phyloP scores from a whole-genome alignment of 2,329 filamentous ascomycete species.

The Dactylellina drechsleri region DNA sequence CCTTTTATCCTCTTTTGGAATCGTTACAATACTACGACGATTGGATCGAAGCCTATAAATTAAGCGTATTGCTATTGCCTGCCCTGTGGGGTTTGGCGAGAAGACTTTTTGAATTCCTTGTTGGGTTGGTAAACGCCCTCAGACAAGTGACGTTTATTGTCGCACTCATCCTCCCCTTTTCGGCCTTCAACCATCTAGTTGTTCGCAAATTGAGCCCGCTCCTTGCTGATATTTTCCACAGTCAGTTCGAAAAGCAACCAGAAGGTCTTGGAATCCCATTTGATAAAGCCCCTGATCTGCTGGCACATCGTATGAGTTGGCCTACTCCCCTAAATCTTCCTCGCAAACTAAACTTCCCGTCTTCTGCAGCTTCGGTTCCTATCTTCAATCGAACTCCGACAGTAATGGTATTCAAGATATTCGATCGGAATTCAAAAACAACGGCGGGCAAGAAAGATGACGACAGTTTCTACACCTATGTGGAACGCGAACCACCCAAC shows the following conservation, averaged over 20 bases:
- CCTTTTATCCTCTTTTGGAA: conserved; percentile 29
- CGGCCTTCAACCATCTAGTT: conserved; percentile 29
- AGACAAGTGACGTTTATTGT: conserved; percentile 30
- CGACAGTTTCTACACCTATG: conserved; percentile 22
- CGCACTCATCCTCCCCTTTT: conserved; percentile 15
- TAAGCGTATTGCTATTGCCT: conserved; percentile 9
- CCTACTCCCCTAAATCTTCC: no score
- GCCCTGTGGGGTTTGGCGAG: conserved; percentile 26
- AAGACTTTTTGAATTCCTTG: neutral
- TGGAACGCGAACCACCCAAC: conserved; percentile 5
- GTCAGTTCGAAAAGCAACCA: conserved; percentile 31
- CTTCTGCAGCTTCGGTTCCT: conserved; percentile 13
- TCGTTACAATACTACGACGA: conserved; percentile 49
- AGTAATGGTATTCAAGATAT: no score
- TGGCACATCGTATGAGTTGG: conserved; percentile 30
- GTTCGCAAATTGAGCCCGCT: conserved; percentile 17
- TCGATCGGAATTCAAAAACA: neutral
- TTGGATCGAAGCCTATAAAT: conserved; percentile 37
- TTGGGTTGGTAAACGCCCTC: conserved; percentile 20
- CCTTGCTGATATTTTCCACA: conserved; percentile 33
- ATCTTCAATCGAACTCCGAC: neutral
- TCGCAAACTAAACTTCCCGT: neutral
- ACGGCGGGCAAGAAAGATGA: conserved; percentile 3
- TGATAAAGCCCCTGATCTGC: conserved; percentile 38
- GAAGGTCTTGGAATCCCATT: conserved; percentile 32